Conservation (phyloP, 148 eudicot genomes). For the Bassia scoparia region DNA sequence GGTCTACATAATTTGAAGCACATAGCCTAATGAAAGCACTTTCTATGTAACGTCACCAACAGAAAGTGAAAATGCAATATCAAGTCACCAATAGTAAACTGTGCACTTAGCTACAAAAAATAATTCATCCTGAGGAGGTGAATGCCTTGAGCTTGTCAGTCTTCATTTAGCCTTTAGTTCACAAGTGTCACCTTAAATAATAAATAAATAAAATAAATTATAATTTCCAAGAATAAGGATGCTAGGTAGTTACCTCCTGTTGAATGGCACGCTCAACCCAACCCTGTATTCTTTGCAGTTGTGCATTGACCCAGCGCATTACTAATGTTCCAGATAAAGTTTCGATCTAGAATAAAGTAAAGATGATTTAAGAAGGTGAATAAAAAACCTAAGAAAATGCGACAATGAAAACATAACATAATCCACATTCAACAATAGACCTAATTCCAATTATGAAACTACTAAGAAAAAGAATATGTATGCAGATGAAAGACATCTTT, state of each 20-base stretch:
- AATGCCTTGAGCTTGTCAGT: slow-evolving; percentile 1
- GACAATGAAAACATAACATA: background rate
- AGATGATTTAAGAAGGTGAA: slow-evolving; percentile 9
- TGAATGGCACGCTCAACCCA: slow-evolving; percentile 97
- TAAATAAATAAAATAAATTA: background rate
- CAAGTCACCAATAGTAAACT: no score
- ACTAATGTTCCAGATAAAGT: slow-evolving; percentile 91
- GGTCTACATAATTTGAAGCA: background rate
- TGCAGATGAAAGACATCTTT: background rate
- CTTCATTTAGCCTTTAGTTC: slow-evolving; percentile 7
- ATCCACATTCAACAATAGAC: no score
- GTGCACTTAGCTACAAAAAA: no score
- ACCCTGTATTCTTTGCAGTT: slow-evolving; percentile 68
- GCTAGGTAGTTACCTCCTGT: slow-evolving; percentile 69
- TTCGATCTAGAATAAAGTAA: slow-evolving; percentile 60
- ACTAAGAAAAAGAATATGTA: background rate
- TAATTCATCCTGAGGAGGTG: no score
- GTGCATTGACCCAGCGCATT: slow-evolving; percentile 95
- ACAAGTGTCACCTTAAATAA: slow-evolving; percentile 5
- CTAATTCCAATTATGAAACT: background rate
- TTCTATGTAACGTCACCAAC: background rate
- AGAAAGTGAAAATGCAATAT: background rate
- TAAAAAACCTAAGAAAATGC: slow-evolving; percentile 7
- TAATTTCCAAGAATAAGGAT: background rate
- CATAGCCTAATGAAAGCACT: background rate